Conservation (phyloP, 495 filamentous ascomycete genomes). For the Penicillium canariense region DNA sequence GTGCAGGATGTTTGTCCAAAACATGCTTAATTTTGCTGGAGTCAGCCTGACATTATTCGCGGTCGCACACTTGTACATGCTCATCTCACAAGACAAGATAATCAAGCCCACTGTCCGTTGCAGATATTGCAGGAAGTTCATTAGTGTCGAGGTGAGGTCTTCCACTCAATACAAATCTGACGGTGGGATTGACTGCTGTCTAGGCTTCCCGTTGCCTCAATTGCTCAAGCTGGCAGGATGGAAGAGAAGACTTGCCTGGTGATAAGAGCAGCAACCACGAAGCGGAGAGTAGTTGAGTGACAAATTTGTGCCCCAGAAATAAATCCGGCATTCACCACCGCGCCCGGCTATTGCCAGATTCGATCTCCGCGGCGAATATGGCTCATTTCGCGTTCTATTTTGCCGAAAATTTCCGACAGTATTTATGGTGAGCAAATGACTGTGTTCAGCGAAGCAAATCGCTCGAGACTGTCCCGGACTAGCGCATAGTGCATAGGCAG, state of each 20-base stretch:
- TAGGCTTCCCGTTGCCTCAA: conserved; percentile 65
- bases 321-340: background rate
- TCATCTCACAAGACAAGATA: conserved; percentile 58
- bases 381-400: background rate
- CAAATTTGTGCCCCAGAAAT: background rate
- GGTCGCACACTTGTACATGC: conserved; percentile 65
- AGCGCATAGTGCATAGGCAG: no score
- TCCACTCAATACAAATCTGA: background rate
- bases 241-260: conserved; percentile 56
- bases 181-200: background rate
- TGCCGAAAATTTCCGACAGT: background rate
- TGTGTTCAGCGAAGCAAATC: no score
- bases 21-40: conserved; percentile 61
- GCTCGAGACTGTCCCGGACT: no score
- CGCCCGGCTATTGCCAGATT: background rate
- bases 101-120: conserved; percentile 71
- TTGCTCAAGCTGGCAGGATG: conserved; percentile 76
- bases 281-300: background rate
- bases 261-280: conserved; percentile 2
- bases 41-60: conserved; percentile 65
- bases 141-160: conserved; percentile 59
- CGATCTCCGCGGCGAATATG: background rate
- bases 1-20: conserved; percentile 61
- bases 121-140: conserved; percentile 66
- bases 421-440: background rate